Evolutionary conservation across 257 asterid species (phyloP).

Genomic region (Solanum pimpinellifolium): DNA sequence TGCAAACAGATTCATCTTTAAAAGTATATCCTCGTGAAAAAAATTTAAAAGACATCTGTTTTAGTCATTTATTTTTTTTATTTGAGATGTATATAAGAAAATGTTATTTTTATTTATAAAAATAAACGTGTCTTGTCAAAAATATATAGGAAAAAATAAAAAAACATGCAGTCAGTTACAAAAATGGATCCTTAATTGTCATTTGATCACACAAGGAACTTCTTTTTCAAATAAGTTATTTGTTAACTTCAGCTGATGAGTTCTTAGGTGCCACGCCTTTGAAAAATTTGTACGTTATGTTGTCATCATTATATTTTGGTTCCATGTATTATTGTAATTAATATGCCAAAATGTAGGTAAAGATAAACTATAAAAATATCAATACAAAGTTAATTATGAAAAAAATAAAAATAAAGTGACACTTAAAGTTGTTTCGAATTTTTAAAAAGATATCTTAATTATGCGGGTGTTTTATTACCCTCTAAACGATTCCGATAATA

Average conservation of each 20-base stretch:
- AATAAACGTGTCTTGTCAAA: background rate
- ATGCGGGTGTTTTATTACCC: no score
- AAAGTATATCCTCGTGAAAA: background rate
- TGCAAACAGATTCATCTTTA: background rate
- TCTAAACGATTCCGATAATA: no score
- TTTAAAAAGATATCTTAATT: no score
- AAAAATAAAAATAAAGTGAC: no score
- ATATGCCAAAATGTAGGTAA: background rate
- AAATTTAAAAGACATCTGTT: background rate
- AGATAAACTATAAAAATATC: background rate
- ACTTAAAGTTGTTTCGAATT: no score
- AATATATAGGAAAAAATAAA: background rate
- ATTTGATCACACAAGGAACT: background rate
- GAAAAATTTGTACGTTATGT: no score
- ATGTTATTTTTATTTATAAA: background rate
- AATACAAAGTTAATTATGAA: no score
- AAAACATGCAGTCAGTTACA: background rate
- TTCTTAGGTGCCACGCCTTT: background rate
- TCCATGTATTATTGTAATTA: background rate
- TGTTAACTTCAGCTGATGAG: background rate
- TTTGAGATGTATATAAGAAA: background rate
- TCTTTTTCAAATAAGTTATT: background rate
- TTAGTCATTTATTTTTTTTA: background rate
- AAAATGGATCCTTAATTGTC: background rate
- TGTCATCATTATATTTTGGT: background rate